Base-by-base conservation (phyloP, 441 rosid species). In the Hypseocharis bilobata region DNA sequence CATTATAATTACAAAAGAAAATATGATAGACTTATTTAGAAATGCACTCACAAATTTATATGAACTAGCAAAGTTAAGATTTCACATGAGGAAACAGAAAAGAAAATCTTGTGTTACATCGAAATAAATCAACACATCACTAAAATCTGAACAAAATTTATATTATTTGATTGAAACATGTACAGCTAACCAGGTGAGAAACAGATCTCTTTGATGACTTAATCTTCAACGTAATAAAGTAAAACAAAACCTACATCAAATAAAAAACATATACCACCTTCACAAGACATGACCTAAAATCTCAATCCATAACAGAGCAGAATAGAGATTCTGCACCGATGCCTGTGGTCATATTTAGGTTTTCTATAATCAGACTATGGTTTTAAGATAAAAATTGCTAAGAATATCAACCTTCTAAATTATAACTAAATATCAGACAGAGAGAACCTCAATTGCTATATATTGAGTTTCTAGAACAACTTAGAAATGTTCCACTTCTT, bases 1-100 rank as follows among this genome's bases (percentile, higher is more conserved):
- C 76, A 84, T 29, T 36, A n/a, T n/a, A 56, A 17, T 45, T 22
- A 25, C 14, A 65, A 20, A 55, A 73, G 23, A 38, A 51, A 68
- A 64, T 58, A 67, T 25, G n/a, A 56, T n/a, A 19, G 10, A 60
- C 1, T 11, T 59, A 47, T 52, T 20, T 22, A 55, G n/a, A 25
- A 57, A 55, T 44, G 40, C 23, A 60, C 20, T 42, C 14, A 60
- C 70, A 34, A 1, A 27, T 11, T 27, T 56, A 11, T 17, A 40
- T 32, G 47, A 40, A 11, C n/a, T 10, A 22, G n/a, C 27, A 25
- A 22, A 52, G 23, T 22, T 52, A 20, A n/a, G n/a, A 1, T 22
- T 52, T 23, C 27, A 23, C 22, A 22, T 52, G 57, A 52, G 57
- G 57, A 52, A 52, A 52, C 22, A 54, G 58, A 54, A 10, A 52